Percentiles rank a stretch among this genome's conserved stretches.
phyloP scores from a whole-genome alignment of 106 monocot species.

The Allium fistulosum region DNA sequence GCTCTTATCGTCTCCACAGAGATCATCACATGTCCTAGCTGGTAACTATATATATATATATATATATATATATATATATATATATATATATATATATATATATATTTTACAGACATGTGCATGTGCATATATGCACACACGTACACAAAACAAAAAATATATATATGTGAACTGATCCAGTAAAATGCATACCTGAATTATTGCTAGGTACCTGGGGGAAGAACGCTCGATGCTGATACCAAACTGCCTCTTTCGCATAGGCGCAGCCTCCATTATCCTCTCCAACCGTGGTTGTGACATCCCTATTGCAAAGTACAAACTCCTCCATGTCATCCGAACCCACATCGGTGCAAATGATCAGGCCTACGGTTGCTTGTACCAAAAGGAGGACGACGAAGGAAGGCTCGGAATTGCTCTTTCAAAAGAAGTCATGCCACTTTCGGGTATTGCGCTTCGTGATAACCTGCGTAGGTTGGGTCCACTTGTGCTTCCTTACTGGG shows the following conservation, averaged over 20 bases:
- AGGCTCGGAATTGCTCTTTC: constrained; percentile 10
- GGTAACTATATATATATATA: no score
- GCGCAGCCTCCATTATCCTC: not conserved
- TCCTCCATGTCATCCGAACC: constrained; percentile 17
- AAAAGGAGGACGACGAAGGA: constrained; percentile 15
- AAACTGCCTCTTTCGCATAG: constrained; percentile 2
- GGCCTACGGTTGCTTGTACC: constrained; percentile 11
- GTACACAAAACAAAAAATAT: no score
- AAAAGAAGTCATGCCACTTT: constrained; percentile 20
- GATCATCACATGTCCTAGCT: not conserved
- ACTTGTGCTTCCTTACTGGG: constrained; percentile 9
- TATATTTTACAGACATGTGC: no score
- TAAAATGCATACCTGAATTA: not conserved
- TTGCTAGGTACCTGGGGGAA: not conserved
- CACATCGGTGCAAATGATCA: constrained; percentile 15
- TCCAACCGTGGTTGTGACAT: not conserved
- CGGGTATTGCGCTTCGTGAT: constrained; percentile 10
- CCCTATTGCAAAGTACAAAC: constrained; percentile 7
- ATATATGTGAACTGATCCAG: no score
- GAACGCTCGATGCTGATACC: not conserved
- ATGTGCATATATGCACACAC: no score
- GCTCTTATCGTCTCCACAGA: not conserved
- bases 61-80: no score
- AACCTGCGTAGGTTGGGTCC: constrained; percentile 18
- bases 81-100: no score